A percentile compares a stretch with the other conserved stretches of the same genome.
phyloP scores from a whole-genome alignment of 352 stramenopile genomes.

The Phytophthora uliginosa region DNA sequence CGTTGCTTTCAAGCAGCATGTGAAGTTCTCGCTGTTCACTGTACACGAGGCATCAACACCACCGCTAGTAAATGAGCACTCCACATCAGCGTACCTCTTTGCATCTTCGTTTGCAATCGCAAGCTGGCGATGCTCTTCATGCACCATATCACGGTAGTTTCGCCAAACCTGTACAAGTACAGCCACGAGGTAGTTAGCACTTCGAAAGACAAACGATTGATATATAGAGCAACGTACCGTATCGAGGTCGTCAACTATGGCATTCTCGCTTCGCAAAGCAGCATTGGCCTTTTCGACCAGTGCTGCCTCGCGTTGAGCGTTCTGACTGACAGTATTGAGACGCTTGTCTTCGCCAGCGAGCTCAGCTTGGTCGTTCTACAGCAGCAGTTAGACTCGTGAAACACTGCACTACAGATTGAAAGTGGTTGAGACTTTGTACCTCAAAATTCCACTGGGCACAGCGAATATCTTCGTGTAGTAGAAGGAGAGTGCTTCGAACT shows the following conservation, averaged over 20 bases:
- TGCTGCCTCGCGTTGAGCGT: slow-evolving; percentile 24
- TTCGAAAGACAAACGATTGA: neutral
- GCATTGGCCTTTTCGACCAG: slow-evolving; percentile 8
- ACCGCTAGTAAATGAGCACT: neutral
- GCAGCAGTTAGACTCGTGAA: neutral
- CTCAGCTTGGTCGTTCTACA: slow-evolving; percentile 28
- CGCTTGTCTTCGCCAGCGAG: slow-evolving; percentile 29
- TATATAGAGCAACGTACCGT: slow-evolving; percentile 23
- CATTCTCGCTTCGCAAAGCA: slow-evolving; percentile 22
- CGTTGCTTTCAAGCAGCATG: slow-evolving; percentile 34
- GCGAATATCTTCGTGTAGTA: slow-evolving; percentile 38
- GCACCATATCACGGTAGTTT: slow-evolving; percentile 37
- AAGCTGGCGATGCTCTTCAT: slow-evolving; percentile 44
- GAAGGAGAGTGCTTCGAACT: slow-evolving; percentile 30
- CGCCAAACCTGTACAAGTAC: slow-evolving; percentile 21
- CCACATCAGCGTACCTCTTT: slow-evolving; percentile 21
- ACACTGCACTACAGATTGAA: neutral
- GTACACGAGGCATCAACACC: neutral
- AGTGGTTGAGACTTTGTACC: slow-evolving; percentile 14
- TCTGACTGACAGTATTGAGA: slow-evolving; percentile 31
- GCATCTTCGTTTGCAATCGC: slow-evolving; percentile 36
- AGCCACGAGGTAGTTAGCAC: neutral
- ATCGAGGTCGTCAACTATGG: slow-evolving; percentile 30
- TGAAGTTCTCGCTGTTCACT: slow-evolving; percentile 40
- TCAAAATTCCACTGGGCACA: slow-evolving; percentile 45